Percentiles rank a stretch among this genome's conserved stretches.
phyloP scores from a whole-genome alignment of 2,329 filamentous ascomycete genomes.

The Penicillium sp. region DNA sequence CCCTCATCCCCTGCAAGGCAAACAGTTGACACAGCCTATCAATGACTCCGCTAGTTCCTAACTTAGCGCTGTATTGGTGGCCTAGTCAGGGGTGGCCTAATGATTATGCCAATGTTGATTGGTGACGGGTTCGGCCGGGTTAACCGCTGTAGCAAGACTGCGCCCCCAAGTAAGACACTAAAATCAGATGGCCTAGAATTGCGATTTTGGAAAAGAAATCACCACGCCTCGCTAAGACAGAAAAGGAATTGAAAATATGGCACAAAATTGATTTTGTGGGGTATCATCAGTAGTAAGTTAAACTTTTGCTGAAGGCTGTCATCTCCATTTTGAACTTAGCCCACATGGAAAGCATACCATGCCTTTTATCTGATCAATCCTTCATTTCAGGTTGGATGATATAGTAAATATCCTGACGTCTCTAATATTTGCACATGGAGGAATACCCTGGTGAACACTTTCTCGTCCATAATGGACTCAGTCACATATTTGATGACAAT shows the following conservation, averaged over 20 bases:
- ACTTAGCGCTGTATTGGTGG: not conserved
- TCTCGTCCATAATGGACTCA: not conserved
- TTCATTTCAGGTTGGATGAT: not conserved
- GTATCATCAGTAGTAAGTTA: not conserved
- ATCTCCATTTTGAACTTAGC: not conserved
- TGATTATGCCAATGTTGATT: not conserved
- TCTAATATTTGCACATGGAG: not conserved
- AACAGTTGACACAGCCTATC: not conserved
- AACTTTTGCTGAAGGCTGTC: not conserved
- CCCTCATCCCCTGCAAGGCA: too few species aligned
- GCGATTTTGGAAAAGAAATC: not conserved
- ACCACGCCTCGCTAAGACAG: not conserved
- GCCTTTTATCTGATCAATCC: not conserved
- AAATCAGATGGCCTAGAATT: not conserved
- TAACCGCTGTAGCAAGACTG: constrained; percentile 4
- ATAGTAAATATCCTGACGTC: not conserved
- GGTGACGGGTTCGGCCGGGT: constrained; percentile 8
- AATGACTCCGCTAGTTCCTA: not conserved
- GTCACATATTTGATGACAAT: constrained; percentile 49
- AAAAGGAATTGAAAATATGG: not conserved
- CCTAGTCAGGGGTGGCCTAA: not conserved
- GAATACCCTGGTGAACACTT: not conserved
- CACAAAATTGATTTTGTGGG: not conserved
- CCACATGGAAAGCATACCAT: not conserved
- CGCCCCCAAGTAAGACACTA: not conserved